Evolutionary conservation across 768 basidiomycete genomes (phyloP), one percentile per base, ranked within the genome.

Genomic region (Tulasnella sp.): DNA sequence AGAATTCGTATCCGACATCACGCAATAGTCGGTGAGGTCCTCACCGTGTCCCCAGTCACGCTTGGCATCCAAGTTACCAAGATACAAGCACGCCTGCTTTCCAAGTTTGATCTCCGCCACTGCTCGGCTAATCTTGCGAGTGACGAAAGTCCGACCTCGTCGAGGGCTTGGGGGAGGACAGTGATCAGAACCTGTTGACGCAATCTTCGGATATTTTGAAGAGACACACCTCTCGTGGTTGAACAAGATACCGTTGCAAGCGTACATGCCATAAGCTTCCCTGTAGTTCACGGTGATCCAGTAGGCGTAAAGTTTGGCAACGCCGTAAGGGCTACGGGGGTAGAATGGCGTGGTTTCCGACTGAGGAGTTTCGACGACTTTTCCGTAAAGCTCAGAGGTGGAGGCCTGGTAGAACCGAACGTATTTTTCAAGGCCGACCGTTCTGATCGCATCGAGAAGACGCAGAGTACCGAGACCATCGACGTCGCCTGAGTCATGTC

Each of bases 31-130:
- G 76, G 19, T 1, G 14, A 39, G 19, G 46, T 24, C 86, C 90
- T 76, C 80, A 94, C 94, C 96, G 86, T 99, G 97, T 83, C 97
- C 97, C 97, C 97, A 99, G 85, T 99, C 97, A 86, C 97, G 94
- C 85, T 93, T 91, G 12, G 97, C 94, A 85, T 98, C 96, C 80
- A 98, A 83, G 86, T 99, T 99, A 76, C 97, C 97, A 48, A 99
- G 90, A 86, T 96, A 98, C 82, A 99, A 86, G 84, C 95, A 96
- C 78, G 90, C 86, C 85, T 96, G 94, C 87, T 97, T 97, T 78
- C 94, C 95, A 74, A 96, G 86, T 80, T 89, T 88, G 83, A 99
- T 98, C 84, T 99, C 97, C 10, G 97, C 96, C 24, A 91, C 96
- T 14, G 96, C 96, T 80, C 97, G 89, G 71, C 94, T 88, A 83